These are phyloP conservation scores for Phialophora chinensis DNA, from an alignment of 2,329 filamentous ascomycete genomes.

Conservation along the genomic window DNA sequence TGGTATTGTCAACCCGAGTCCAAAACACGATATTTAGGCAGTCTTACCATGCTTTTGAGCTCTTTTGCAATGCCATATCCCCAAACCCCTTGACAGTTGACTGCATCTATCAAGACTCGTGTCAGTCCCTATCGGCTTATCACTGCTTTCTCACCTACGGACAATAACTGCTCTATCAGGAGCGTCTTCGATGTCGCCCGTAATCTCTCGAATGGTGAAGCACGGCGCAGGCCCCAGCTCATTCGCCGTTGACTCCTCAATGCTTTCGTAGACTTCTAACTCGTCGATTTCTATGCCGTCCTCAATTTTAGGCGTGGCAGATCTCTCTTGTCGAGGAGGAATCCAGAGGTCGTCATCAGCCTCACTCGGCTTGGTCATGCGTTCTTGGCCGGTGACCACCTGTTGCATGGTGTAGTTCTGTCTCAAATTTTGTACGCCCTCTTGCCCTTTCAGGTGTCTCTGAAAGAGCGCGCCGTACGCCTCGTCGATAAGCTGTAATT, in stretches of 20 bases:
- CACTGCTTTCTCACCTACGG: conserved; percentile 44
- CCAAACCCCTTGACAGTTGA: conserved; percentile 64
- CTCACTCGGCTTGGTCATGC: conserved; percentile 19
- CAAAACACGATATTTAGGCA: not conserved
- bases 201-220: conserved; percentile 22
- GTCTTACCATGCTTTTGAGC: conserved; percentile 52
- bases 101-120: conserved; percentile 54
- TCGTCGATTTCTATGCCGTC: conserved; percentile 2
- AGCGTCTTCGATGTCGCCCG: conserved; percentile 58
- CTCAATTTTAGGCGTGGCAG: conserved; percentile 1
- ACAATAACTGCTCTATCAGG: conserved; percentile 59
- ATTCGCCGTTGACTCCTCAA: not conserved
- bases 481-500: conserved; percentile 24
- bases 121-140: not conserved
- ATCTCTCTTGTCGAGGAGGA: conserved; percentile 9
- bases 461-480: conserved; percentile 27
- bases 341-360: conserved; percentile 23
- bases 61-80: conserved; percentile 62
- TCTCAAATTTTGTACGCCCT: not conserved
- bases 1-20: not conserved
- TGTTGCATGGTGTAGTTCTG: conserved; percentile 21
- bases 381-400: conserved; percentile 27
- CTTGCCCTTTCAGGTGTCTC: conserved; percentile 2
- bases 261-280: not conserved
- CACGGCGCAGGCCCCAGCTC: conserved; percentile 1